Evolutionary conservation across 345 rosid species (phyloP).

Genomic region (sweet orange (Citrus sinensis)): DNA sequence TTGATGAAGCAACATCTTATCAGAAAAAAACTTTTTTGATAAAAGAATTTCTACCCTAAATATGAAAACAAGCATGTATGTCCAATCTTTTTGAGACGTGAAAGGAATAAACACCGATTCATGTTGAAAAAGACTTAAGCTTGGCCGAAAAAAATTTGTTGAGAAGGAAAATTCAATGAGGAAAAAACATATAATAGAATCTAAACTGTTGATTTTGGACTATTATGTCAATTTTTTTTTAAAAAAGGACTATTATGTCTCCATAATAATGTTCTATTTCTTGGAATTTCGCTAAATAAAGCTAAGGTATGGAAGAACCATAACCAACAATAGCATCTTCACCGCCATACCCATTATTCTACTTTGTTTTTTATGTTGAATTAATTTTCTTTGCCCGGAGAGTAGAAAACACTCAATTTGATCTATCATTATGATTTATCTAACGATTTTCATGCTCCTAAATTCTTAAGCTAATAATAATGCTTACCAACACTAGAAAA

Average conservation of each 20-base stretch:
- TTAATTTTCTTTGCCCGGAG: too few species aligned
- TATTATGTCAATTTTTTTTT: too few species aligned
- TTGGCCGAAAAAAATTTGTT: not conserved
- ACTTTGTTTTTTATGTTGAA: too few species aligned
- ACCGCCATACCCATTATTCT: too few species aligned
- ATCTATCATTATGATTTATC: too few species aligned
- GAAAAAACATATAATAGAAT: slow-evolving; percentile 25
- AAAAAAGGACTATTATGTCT: slow-evolving; percentile 16
- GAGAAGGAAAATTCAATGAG: slow-evolving; percentile 14
- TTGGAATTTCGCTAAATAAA: slow-evolving; percentile 13
- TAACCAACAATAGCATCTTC: too few species aligned
- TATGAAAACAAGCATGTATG: not conserved
- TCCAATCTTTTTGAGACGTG: not conserved
- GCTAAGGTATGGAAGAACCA: too few species aligned
- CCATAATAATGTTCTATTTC: slow-evolving; percentile 11
- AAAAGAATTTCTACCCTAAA: not conserved
- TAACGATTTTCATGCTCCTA: too few species aligned
- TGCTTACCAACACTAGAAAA: too few species aligned
- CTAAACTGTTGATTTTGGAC: slow-evolving; percentile 7
- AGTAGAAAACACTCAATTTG: too few species aligned
- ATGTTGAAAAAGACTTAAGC: not conserved
- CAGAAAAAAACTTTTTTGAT: not conserved
- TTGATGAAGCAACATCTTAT: too few species aligned
- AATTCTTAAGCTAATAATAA: too few species aligned
- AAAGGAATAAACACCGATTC: not conserved